Evolutionary conservation across 192 early-diverging fungal species (phyloP).

Genomic region (Phycomyces nitens): DNA sequence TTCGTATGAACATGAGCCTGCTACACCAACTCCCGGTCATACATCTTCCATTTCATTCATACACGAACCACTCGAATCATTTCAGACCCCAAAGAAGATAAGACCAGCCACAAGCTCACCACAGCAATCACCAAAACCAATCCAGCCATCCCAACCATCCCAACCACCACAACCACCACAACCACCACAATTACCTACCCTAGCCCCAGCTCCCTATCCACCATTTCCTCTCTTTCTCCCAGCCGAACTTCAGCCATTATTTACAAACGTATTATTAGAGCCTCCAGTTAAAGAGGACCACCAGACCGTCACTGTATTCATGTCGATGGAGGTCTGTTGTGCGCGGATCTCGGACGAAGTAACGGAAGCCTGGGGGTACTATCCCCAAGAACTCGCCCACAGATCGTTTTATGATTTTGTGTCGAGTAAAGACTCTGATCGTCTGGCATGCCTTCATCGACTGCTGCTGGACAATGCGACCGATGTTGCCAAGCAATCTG

Average conservation of each 20-base stretch:
- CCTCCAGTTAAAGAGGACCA: conserved; percentile 18
- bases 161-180: conserved; percentile 2
- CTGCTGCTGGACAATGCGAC: conserved; percentile 39
- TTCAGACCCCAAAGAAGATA: conserved; percentile 4
- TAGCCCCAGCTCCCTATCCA: conserved; percentile 26
- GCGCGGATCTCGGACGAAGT: conserved; percentile 52
- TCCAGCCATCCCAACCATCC: conserved; percentile 4
- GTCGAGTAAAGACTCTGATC: conserved; percentile 38
- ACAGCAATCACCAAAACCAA: not conserved
- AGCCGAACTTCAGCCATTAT: not conserved
- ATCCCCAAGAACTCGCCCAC: conserved; percentile 52
- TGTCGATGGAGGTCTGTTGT: conserved; percentile 51
- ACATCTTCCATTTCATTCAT: conserved; percentile 15
- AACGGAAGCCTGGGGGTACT: conserved; percentile 47
- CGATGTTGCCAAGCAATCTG: conserved; percentile 6
- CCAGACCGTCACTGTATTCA: conserved; percentile 32
- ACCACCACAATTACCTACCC: conserved; percentile 14
- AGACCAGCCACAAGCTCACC: too few relatives aligned
- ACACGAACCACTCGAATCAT: conserved; percentile 19
- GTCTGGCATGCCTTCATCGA: conserved; percentile 36
- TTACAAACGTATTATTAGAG: not conserved
- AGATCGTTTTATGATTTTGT: conserved; percentile 49
- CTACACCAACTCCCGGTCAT: not conserved
- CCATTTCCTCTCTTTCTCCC: conserved; percentile 9
- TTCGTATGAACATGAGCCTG: conserved; percentile 2